Evolutionary conservation across 2,329 filamentous ascomycete species (phyloP), one percentile per base, ranked within the genome.

Genomic region (Cytospora schulzeri): DNA sequence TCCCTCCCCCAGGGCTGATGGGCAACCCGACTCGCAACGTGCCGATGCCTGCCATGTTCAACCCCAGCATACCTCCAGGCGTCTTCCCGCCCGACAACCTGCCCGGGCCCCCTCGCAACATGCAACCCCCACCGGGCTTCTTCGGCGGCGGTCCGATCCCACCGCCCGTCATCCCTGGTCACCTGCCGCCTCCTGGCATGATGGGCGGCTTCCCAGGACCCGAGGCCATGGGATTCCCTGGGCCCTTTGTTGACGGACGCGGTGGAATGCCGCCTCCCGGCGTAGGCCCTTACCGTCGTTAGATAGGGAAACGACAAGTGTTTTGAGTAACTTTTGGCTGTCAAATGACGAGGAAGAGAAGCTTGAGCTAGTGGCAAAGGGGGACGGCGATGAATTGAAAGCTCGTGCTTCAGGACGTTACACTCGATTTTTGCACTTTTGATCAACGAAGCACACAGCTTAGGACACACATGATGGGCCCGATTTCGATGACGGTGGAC

Each of bases 61-160:
- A 64, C 28, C 84, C 85, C n/a, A 86, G 83, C 72, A 88, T 88
- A 67, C 82, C 84, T 17, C 81, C 80, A 7, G 78, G 76, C 28
- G 76, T 75, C 17, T 75, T 75, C 19, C 80, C 81, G 66, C 82
- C 81, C 19, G 81, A 85, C n/a, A 83, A 77, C 72, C 81, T 86
- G 77, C 77, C 77, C 19, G 74, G 72, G 6, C 75, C 74, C n/a
- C 73, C 72, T 6, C 74, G 77, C 29, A 75, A 78, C 66, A 81
- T 81, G 66, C 80, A 78, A 48, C 85, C 85, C 29, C 86, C 86
- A 6, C 86, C 85, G 1, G 84, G 84, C 14, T 86, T 87, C 71
- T 86, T 81, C 68, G 79, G 76, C 26, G 82, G 80, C 7, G 80
- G 78, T 15, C 77, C 76, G 9, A 41, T 41, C 15, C 77, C 76